Evolutionary conservation across 352 stramenopile species (phyloP), one percentile per base, ranked within the genome.

Genomic region (Chrysophaeum taylorii): DNA sequence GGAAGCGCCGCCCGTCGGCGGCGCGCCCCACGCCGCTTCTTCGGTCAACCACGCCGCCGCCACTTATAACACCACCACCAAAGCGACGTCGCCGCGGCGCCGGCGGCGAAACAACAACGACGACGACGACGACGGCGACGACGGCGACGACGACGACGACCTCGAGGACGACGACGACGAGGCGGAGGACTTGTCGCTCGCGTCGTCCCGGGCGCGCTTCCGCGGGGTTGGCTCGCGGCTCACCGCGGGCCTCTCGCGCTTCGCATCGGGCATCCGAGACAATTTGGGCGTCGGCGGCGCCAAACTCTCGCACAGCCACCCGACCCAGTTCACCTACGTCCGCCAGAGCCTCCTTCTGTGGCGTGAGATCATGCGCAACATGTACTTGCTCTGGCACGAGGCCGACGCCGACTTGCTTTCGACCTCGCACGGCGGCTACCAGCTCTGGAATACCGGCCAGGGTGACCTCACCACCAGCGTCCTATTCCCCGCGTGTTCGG

Each of bases 261-360:
- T n/a, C n/a, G n/a, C n/a, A n/a, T n/a, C n/a, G n/a, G n/a, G n/a
- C n/a, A n/a, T n/a, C n/a, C n/a, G n/a, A n/a, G n/a, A n/a, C n/a
- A n/a, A n/a, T 25, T 68, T 48, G 25, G 69, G 27, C 1, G 64
- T 33, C 27, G 70, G 45, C 12, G 76, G 75, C 45, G 77, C 84
- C 4, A 87, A 76, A 39, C 74, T 89, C 31, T 74, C 35, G 5
- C 84, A 89, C 75, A 76, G 78, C 57, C 84, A 89, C 72, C 23
- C 52, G 27, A 87, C 80, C 33, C 84, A 89, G 75, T 89, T 81
- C 57, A 79, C 66, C 15, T 89, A 85, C 73, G 81, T 87, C 25
- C 76, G 73, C 72, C 84, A 89, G 73, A 82, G 72, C 31, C 71
- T 89, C 16, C 69, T 69, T 41, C 68, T 89, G 35, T 89, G 84